Percentiles rank a stretch among this genome's conserved stretches.
Conservation (phyloP, 2,329 filamentous ascomycete species). For the Xylaria multiplex region DNA sequence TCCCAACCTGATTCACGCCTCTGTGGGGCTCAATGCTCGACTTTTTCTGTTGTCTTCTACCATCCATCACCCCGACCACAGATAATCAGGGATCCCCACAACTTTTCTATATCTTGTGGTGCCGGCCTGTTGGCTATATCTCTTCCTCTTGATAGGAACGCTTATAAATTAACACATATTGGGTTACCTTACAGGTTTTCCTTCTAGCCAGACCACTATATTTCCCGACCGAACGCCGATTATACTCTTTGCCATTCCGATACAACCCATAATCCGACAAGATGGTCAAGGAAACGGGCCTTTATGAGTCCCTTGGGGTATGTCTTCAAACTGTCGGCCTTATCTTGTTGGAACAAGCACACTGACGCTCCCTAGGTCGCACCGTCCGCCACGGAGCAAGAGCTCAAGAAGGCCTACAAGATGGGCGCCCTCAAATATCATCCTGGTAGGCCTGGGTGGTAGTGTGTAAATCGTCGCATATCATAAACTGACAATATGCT, state of each 20-base stretch:
- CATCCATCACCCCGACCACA: constrained; percentile 17
- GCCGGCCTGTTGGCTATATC: constrained; percentile 8
- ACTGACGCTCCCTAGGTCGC: constrained; percentile 66
- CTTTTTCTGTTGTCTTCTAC: constrained; percentile 41
- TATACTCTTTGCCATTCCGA: background rate
- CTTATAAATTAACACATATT: constrained; percentile 15
- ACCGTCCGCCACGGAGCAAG: constrained; percentile 81
- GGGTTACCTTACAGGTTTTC: constrained; percentile 1
- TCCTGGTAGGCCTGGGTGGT: constrained; percentile 68
- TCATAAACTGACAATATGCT: constrained; percentile 7
- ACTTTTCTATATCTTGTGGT: constrained; percentile 18
- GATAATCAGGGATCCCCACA: constrained; percentile 20
- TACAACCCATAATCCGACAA: constrained; percentile 48
- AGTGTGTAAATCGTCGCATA: constrained; percentile 6
- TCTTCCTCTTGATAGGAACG: background rate
- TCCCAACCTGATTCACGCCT: constrained; percentile 39
- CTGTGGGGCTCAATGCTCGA: constrained; percentile 40
- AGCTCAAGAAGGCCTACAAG: constrained; percentile 93
- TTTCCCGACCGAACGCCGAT: constrained; percentile 6
- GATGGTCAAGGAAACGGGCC: constrained; percentile 83
- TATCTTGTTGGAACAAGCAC: constrained; percentile 19
- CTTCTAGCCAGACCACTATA: background rate
- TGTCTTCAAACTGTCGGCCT: constrained; percentile 45
- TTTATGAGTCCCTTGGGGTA: constrained; percentile 83
- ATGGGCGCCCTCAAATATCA: constrained; percentile 84